Evolutionary conservation across 768 basidiomycete species (phyloP).

Genomic region (Boletus insuetus): DNA sequence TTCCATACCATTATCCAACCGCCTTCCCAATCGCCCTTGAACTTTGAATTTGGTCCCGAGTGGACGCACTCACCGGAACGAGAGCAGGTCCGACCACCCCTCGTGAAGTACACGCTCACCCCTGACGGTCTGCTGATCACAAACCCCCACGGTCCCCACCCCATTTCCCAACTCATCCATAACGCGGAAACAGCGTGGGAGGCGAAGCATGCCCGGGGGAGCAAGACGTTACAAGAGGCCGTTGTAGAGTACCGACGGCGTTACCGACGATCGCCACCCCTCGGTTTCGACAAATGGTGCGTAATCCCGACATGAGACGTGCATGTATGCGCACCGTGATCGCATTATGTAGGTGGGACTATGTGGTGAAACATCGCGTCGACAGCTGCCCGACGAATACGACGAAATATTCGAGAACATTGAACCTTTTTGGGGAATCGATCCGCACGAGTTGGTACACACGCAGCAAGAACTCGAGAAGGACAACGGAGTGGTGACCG

Average conservation of each 20-base stretch:
- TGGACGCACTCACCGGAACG: background rate
- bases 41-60: background rate
- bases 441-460: slow-evolving; percentile 25
- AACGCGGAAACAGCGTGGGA: slow-evolving; percentile 38
- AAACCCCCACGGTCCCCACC: slow-evolving; percentile 37
- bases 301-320: background rate
- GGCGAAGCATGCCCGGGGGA: slow-evolving; percentile 32
- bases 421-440: slow-evolving; percentile 37
- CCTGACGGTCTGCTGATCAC: slow-evolving; percentile 34
- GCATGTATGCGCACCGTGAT: background rate
- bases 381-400: slow-evolving; percentile 46
- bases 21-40: background rate
- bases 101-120: slow-evolving; percentile 20
- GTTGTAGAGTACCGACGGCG: slow-evolving; percentile 37
- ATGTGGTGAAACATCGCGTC: slow-evolving; percentile 37
- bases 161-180: slow-evolving; percentile 41
- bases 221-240: slow-evolving; percentile 37
- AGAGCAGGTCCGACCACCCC: background rate
- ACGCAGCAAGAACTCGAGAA: slow-evolving; percentile 23
- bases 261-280: slow-evolving; percentile 36
- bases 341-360: slow-evolving; percentile 40
- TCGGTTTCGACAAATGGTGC: slow-evolving; percentile 44
- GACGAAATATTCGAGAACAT: slow-evolving; percentile 42
- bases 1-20: background rate
- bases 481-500: slow-evolving; percentile 11